Conservation (phyloP, 2,329 filamentous ascomycete species). For the Knoxdaviesia capensis region DNA sequence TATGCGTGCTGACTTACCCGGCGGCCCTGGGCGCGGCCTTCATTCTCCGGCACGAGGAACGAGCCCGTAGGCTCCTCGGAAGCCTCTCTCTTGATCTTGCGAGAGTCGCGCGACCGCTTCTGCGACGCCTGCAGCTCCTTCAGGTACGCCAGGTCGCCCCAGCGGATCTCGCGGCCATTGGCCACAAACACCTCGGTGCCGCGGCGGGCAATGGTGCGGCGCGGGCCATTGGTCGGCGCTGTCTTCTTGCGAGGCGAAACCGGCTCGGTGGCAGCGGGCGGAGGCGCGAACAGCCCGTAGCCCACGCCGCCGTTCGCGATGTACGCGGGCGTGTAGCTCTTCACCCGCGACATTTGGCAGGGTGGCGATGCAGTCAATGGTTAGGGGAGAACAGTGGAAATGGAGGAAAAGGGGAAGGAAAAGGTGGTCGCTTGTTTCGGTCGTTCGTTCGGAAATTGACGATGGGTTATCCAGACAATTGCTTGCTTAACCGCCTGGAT, state of each 20-base stretch:
- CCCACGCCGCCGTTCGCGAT: conserved; percentile 61
- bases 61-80: conserved; percentile 4
- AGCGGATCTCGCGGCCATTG: conserved; percentile 74
- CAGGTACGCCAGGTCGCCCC: conserved; percentile 65
- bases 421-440: not conserved
- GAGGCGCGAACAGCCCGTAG: conserved; percentile 51
- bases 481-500: too few species aligned
- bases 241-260: conserved; percentile 16
- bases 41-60: not conserved
- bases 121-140: conserved; percentile 33
- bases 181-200: conserved; percentile 81
- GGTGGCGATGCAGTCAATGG: too few species aligned
- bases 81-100: conserved; percentile 25
- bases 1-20: not conserved
- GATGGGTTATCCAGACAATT: too few species aligned
- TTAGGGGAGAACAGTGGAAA: too few species aligned
- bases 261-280: conserved; percentile 17
- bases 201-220: conserved; percentile 54
- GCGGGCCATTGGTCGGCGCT: conserved; percentile 19
- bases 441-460: not conserved
- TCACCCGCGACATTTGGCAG: conserved; percentile 59
- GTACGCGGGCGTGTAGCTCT: conserved; percentile 74
- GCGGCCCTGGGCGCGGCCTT: conserved; percentile 1
- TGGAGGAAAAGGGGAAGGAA: not conserved
- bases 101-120: conserved; percentile 6